Evolutionary conservation across 2,329 filamentous ascomycete genomes (phyloP).

Genomic region (Bipolaris bicolor): DNA sequence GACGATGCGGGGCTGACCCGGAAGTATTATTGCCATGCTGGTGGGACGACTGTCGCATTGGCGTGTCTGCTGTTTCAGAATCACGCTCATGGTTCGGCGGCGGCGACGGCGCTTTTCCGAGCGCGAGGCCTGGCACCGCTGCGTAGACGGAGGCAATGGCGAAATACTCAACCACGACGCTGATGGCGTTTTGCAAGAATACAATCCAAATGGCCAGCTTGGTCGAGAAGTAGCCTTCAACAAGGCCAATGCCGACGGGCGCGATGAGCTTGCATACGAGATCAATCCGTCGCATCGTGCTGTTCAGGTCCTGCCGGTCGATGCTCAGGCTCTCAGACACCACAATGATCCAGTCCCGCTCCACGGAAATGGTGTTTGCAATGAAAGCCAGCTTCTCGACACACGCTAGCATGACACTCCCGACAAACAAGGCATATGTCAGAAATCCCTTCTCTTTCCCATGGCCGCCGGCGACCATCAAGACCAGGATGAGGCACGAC

Average conservation of each 20-base stretch:
- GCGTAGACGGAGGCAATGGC: constrained; percentile 55
- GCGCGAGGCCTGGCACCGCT: constrained; percentile 40
- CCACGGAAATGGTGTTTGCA: constrained; percentile 71
- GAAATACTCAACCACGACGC: constrained; percentile 60
- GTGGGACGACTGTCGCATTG: constrained; percentile 10
- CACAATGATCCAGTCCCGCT: constrained; percentile 72
- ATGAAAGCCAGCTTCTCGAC: constrained; percentile 71
- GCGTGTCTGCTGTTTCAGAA: constrained; percentile 13
- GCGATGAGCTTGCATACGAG: constrained; percentile 64
- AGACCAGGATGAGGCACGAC: constrained; percentile 40
- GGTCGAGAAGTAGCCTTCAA: constrained; percentile 58
- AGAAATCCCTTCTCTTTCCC: constrained; percentile 12
- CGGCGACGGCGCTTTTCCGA: constrained; percentile 14
- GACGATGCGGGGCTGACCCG: constrained; percentile 9
- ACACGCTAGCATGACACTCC: constrained; percentile 64
- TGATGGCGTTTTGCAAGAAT: constrained; percentile 57
- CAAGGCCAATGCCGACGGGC: constrained; percentile 58
- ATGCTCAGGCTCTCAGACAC: constrained; percentile 50
- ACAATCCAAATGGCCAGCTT: constrained; percentile 57
- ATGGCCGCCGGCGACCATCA: constrained; percentile 19
- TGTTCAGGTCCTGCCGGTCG: constrained; percentile 56
- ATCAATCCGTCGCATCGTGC: constrained; percentile 66
- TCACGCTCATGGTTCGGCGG: background rate
- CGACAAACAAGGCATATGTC: constrained; percentile 39
- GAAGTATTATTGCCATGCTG: background rate